Evolutionary conservation across 106 monocot species (phyloP).

Genomic region (Dioscorea zingiberensis): DNA sequence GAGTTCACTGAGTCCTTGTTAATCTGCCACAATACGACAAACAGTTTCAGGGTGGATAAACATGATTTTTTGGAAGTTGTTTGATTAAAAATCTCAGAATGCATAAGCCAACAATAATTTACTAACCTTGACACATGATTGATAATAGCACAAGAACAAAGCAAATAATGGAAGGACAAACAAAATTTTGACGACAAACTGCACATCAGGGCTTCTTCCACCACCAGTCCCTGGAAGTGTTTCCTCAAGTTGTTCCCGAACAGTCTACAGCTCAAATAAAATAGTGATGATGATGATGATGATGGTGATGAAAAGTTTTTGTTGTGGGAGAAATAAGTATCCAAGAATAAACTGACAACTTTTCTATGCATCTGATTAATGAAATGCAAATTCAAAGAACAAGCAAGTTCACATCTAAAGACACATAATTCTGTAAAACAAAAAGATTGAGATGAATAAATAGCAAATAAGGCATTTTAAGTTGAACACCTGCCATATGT

Average conservation of each 20-base stretch:
- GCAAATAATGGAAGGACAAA: constrained; percentile 55
- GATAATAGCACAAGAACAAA: constrained; percentile 54
- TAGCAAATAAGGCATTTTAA: background rate
- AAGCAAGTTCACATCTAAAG: no score
- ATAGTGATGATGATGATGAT: no score
- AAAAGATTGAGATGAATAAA: background rate
- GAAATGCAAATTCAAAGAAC: no score
- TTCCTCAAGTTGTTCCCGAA: constrained; percentile 63
- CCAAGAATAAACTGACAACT: no score
- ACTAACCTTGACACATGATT: constrained; percentile 56
- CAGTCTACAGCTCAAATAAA: constrained; percentile 38
- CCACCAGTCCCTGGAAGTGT: constrained; percentile 93
- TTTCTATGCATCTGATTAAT: no score
- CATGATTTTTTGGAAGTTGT: no score
- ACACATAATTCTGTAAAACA: no score
- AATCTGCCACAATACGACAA: constrained; percentile 34
- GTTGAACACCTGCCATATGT: constrained; percentile 83
- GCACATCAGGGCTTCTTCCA: constrained; percentile 63
- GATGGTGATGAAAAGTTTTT: background rate
- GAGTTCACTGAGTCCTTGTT: constrained; percentile 32
- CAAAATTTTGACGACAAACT: constrained; percentile 51
- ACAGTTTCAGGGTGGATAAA: no score
- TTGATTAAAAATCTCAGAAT: no score
- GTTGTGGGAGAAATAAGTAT: no score
- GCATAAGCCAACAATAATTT: background rate